These are phyloP conservation scores for Syzygium grande DNA, from an alignment of 345 rosid species.

Conservation along the genomic window DNA sequence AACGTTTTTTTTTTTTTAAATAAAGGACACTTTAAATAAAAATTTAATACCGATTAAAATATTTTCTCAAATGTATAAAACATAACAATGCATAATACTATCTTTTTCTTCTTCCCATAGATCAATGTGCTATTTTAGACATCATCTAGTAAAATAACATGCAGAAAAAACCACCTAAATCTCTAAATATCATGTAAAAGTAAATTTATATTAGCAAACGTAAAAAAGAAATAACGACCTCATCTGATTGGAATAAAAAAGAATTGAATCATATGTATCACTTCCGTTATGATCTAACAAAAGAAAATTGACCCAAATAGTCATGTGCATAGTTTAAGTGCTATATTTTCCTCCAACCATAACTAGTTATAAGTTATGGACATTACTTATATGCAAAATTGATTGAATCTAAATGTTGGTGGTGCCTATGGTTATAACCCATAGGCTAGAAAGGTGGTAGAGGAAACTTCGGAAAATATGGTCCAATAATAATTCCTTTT, in stretches of 20 bases:
- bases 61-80: background rate
- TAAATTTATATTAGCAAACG: background rate
- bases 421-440: background rate
- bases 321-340: background rate
- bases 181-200: too few species aligned
- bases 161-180: background rate
- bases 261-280: too few species aligned
- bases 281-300: too few species aligned
- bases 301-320: background rate
- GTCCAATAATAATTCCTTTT: background rate
- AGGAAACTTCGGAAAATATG: background rate
- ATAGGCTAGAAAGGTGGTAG: background rate
- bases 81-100: background rate
- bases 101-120: background rate
- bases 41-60: fast-evolving
- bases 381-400: background rate
- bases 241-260: too few species aligned
- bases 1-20: background rate
- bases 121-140: fast-evolving
- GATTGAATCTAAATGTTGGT: background rate
- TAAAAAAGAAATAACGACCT: too few species aligned
- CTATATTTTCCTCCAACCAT: background rate
- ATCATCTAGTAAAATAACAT: too few species aligned
- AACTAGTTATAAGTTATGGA: too few species aligned
- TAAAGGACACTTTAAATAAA: background rate